Percentiles rank a stretch among this genome's conserved stretches.
Evolutionary conservation across 2,329 filamentous ascomycete species (phyloP).

Genomic region (Fusarium sp.): DNA sequence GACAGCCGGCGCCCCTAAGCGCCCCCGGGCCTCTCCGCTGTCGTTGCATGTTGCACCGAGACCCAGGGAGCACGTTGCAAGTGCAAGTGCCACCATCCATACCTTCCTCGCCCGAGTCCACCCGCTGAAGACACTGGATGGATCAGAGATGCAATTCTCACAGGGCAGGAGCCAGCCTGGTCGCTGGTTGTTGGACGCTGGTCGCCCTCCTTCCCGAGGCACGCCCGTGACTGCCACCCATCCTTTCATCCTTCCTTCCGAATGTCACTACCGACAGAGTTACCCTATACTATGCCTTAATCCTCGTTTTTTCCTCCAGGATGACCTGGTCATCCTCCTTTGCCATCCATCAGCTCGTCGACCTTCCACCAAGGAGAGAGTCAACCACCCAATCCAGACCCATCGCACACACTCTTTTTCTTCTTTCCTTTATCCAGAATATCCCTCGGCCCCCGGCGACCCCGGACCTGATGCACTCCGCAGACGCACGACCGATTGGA

Average conservation of each 20-base stretch:
- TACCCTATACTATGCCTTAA: constrained; percentile 11
- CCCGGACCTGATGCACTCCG: constrained; percentile 38
- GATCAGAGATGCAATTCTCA: constrained; percentile 3
- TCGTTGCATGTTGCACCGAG: constrained; percentile 8
- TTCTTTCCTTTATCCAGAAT: constrained; percentile 34
- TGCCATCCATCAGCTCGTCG: constrained; percentile 17
- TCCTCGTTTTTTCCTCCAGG: constrained; percentile 15
- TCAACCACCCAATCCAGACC: constrained; percentile 24
- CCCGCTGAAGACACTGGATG: neutral
- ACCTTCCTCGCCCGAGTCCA: constrained; percentile 5
- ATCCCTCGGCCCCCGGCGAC: constrained; percentile 28
- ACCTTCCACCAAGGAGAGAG: constrained; percentile 29
- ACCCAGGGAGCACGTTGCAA: constrained; percentile 5
- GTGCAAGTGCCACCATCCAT: constrained; percentile 1
- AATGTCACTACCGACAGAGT: neutral
- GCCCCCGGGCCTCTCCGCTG: constrained; percentile 8
- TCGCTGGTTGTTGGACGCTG: neutral
- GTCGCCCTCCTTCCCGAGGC: neutral
- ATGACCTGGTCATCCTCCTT: constrained; percentile 15
- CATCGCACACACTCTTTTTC: constrained; percentile 1
- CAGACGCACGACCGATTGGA: constrained; percentile 41
- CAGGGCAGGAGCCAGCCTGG: constrained; percentile 6
- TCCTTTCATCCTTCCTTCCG: neutral
- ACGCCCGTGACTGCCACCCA: neutral
- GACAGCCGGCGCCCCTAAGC: neutral